Conservation (phyloP, 192 early-diverging fungal species). For the Gryganskiella cystojenkinii region DNA sequence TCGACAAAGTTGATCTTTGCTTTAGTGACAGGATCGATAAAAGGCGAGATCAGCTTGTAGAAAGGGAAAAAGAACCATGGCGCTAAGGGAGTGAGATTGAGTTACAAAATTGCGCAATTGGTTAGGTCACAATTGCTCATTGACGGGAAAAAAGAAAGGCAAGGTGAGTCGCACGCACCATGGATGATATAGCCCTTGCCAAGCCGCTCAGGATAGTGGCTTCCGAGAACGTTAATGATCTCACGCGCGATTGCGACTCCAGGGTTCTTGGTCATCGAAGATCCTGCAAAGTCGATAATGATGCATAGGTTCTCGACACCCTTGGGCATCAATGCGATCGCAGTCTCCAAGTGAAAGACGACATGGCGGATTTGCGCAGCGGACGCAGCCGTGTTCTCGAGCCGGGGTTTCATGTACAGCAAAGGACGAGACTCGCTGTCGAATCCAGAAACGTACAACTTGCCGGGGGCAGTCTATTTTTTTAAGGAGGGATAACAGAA, state of each 20-base stretch:
- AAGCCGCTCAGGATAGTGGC: conserved; percentile 92
- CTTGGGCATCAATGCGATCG: conserved; percentile 78
- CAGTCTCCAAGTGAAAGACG: conserved; percentile 84
- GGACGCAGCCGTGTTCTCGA: conserved; percentile 83
- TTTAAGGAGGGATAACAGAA: conserved; percentile 7
- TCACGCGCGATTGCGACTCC: conserved; percentile 79
- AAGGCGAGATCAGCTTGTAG: conserved; percentile 86
- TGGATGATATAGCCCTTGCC: conserved; percentile 76
- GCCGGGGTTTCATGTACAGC: conserved; percentile 79
- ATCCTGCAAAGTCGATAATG: conserved; percentile 84
- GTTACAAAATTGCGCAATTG: no score
- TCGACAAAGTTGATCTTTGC: conserved; percentile 88
- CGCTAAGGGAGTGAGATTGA: conserved; percentile 52
- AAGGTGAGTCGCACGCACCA: conserved; percentile 44
- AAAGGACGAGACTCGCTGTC: conserved; percentile 80
- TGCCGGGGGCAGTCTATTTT: conserved; percentile 74
- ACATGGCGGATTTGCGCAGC: conserved; percentile 83
- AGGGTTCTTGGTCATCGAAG: conserved; percentile 73
- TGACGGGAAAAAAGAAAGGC: neutral
- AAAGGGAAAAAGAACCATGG: conserved; percentile 89
- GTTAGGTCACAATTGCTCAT: neutral
- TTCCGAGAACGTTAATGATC: conserved; percentile 82
- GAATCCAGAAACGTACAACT: conserved; percentile 87
- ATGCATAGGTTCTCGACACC: conserved; percentile 82
- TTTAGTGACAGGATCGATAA: conserved; percentile 92